Evolutionary conservation across 2,329 filamentous ascomycete genomes (phyloP).

Genomic region (Penicillium brasilianum): DNA sequence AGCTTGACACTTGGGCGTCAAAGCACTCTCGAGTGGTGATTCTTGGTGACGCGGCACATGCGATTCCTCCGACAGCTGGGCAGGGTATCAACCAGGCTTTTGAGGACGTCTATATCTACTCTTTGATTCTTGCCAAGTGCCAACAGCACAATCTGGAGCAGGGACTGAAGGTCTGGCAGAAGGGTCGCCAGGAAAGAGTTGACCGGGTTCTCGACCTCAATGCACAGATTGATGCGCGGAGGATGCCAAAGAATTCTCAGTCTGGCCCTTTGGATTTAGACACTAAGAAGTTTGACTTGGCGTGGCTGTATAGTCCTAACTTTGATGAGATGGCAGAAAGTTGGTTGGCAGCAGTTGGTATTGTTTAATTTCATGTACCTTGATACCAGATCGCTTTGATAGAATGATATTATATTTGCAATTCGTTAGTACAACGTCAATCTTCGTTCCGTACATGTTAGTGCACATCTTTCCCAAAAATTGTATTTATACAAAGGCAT

Average conservation of each 20-base stretch:
- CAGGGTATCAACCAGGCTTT: slow-evolving; percentile 64
- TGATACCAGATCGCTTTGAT: background rate
- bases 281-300: slow-evolving; percentile 42
- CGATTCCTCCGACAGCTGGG: slow-evolving; percentile 64
- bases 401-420: background rate
- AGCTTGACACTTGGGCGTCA: slow-evolving; percentile 54
- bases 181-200: slow-evolving; percentile 54
- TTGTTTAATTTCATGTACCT: background rate
- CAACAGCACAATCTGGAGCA: slow-evolving; percentile 29
- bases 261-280: slow-evolving; percentile 21
- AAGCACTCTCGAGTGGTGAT: slow-evolving; percentile 48
- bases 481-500: background rate
- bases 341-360: slow-evolving; percentile 28
- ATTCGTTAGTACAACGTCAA: background rate
- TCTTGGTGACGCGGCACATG: slow-evolving; percentile 68
- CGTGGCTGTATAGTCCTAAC: slow-evolving; percentile 52
- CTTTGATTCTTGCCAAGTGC: slow-evolving; percentile 45
- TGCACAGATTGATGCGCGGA: slow-evolving; percentile 53
- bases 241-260: slow-evolving; percentile 45
- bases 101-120: slow-evolving; percentile 57
- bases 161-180: slow-evolving; percentile 54
- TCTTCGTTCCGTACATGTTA: background rate
- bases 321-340: slow-evolving; percentile 44
- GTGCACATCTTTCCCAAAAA: background rate
- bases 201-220: slow-evolving; percentile 57